Conservation (phyloP, 2,329 filamentous ascomycete genomes). For the Talaromyces sp. region DNA sequence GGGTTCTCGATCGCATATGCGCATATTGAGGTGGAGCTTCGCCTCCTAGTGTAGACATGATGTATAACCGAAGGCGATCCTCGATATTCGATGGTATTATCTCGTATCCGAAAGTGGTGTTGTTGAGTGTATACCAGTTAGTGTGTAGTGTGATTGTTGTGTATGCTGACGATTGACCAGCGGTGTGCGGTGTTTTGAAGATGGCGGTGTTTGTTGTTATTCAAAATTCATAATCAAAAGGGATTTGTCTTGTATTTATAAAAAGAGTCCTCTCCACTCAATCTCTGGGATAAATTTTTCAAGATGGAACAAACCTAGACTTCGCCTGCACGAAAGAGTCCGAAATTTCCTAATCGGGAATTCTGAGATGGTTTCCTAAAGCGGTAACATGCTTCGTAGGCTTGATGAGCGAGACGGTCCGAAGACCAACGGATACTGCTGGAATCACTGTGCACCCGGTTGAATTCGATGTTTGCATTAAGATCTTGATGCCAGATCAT, state of each 20-base stretch:
- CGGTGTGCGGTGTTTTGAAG: not conserved
- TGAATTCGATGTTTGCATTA: not conserved
- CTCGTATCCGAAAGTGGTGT: not conserved
- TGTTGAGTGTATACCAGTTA: not conserved
- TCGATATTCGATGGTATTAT: not conserved
- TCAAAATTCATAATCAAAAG: not conserved
- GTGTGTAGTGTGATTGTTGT: not conserved
- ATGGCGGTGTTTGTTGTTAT: not conserved
- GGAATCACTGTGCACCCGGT: not conserved
- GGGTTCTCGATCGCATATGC: constrained; percentile 5
- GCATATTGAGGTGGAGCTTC: not conserved
- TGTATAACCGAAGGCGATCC: not conserved
- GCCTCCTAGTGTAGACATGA: constrained; percentile 7
- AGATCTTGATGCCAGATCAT: not conserved
- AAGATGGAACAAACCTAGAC: not conserved
- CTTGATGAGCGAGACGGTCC: not conserved
- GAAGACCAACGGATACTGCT: not conserved
- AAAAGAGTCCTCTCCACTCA: not conserved
- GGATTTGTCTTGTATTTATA: not conserved
- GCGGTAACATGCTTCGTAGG: constrained; percentile 18
- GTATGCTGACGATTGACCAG: not conserved
- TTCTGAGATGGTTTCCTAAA: constrained; percentile 13
- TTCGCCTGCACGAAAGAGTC: not conserved
- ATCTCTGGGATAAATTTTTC: not conserved
- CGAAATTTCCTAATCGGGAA: constrained; percentile 9